phyloP scores from a whole-genome alignment of 192 early-diverging fungal species.

The Mortierella alpina region DNA sequence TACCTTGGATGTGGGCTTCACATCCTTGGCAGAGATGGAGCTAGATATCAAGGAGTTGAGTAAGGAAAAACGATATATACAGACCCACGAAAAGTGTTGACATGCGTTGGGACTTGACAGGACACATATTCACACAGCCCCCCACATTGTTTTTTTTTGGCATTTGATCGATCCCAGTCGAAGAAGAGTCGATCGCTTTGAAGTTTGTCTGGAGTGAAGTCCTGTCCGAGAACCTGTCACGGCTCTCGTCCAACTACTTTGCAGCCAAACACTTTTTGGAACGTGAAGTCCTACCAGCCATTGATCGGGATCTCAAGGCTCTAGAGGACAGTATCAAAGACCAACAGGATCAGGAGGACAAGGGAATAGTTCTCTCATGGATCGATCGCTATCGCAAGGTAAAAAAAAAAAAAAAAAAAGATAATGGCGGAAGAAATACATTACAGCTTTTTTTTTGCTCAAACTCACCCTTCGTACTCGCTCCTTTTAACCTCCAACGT shows the following conservation, averaged over 20 bases:
- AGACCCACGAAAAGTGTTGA: too few species aligned
- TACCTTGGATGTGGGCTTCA: slow-evolving; percentile 33
- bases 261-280: slow-evolving; percentile 71
- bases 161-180: slow-evolving; percentile 20
- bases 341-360: slow-evolving; percentile 20
- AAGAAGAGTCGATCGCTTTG: slow-evolving; percentile 63
- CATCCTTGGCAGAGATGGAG: slow-evolving; percentile 45
- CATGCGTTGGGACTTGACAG: too few species aligned
- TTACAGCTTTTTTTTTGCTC: too few species aligned
- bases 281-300: slow-evolving; percentile 63
- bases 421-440: too few species aligned
- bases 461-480: neutral
- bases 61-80: neutral
- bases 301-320: slow-evolving; percentile 61
- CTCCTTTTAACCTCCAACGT: neutral
- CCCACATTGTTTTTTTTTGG: neutral
- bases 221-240: slow-evolving; percentile 72
- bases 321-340: slow-evolving; percentile 45
- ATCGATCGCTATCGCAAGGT: slow-evolving; percentile 48
- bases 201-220: slow-evolving; percentile 73
- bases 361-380: slow-evolving; percentile 58
- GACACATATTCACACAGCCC: neutral
- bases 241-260: slow-evolving; percentile 71
- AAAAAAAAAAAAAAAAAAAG: slow-evolving; percentile 6
- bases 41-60: slow-evolving; percentile 52